These are phyloP conservation scores for Pestalotiopsis sp. DNA, from an alignment of 2,329 filamentous ascomycete genomes.

Conservation along the genomic window DNA sequence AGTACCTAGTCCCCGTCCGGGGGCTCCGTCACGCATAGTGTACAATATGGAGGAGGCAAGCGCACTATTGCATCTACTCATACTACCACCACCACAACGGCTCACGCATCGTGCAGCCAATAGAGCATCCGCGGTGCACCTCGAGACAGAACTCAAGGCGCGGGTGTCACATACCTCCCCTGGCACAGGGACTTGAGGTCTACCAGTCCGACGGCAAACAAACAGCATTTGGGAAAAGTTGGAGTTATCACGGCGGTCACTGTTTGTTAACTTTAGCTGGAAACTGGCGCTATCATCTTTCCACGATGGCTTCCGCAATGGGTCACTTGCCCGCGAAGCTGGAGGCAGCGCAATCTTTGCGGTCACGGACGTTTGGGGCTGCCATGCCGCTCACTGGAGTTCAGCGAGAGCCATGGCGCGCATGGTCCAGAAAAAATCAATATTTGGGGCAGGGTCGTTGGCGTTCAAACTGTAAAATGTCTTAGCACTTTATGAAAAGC, in stretches of 20 bases:
- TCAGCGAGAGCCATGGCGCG: not conserved
- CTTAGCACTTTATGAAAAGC: not conserved
- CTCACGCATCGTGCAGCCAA: not conserved
- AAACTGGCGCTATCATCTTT: not conserved
- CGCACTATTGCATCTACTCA: not conserved
- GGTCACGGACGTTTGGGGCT: not conserved
- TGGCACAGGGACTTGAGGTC: not conserved
- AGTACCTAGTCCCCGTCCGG: not conserved
- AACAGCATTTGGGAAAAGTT: not conserved
- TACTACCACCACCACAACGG: not conserved
- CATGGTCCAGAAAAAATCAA: not conserved
- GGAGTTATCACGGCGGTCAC: not conserved
- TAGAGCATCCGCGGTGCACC: not conserved
- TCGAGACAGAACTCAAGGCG: not conserved
- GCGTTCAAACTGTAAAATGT: not conserved
- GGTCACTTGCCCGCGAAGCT: not conserved
- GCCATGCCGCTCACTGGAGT: not conserved
- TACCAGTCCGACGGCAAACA: not conserved
- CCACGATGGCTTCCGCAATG: not conserved
- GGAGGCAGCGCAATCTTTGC: not conserved
- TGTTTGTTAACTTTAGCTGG: not conserved
- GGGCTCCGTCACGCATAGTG: not conserved
- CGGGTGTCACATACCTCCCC: not conserved
- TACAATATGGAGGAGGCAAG: not conserved
- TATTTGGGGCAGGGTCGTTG: not conserved